phyloP scores from a whole-genome alignment of 2,329 filamentous ascomycete genomes.

The Macrophomina phaseolina region DNA sequence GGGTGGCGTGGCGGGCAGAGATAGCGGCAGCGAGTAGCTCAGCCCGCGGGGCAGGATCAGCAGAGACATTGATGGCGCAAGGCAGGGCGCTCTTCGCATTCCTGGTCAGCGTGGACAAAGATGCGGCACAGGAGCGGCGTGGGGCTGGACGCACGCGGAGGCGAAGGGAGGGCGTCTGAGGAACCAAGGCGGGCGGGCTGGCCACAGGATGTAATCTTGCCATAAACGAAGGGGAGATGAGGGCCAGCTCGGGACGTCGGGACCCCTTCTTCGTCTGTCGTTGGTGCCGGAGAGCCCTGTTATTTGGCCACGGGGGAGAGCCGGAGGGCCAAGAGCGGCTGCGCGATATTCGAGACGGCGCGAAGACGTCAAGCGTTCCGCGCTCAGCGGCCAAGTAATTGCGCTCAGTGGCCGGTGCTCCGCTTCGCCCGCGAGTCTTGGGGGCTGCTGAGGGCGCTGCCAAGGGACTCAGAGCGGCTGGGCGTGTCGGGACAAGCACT shows the following conservation, averaged over 20 bases:
- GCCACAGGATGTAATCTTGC: constrained; percentile 15
- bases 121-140: not conserved
- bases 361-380: constrained; percentile 22
- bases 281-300: constrained; percentile 16
- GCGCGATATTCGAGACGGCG: constrained; percentile 25
- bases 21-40: not conserved
- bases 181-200: not conserved
- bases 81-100: constrained; percentile 14
- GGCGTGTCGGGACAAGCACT: constrained; percentile 26
- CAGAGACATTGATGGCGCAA: constrained; percentile 7
- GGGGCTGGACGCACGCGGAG: constrained; percentile 17
- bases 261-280: not conserved
- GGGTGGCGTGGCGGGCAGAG: not conserved
- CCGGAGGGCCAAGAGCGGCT: constrained; percentile 24
- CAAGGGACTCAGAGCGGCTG: constrained; percentile 21
- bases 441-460: constrained; percentile 6
- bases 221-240: constrained; percentile 23
- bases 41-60: constrained; percentile 3
- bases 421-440: constrained; percentile 25
- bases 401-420: constrained; percentile 26
- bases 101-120: constrained; percentile 9
- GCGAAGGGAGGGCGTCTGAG: constrained; percentile 10
- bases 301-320: constrained; percentile 13
- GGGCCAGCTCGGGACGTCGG: constrained; percentile 7
- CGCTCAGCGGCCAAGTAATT: constrained; percentile 28